These are phyloP conservation scores for Psidium guajava DNA, from an alignment of 345 rosid genomes.

Conservation along the genomic window DNA sequence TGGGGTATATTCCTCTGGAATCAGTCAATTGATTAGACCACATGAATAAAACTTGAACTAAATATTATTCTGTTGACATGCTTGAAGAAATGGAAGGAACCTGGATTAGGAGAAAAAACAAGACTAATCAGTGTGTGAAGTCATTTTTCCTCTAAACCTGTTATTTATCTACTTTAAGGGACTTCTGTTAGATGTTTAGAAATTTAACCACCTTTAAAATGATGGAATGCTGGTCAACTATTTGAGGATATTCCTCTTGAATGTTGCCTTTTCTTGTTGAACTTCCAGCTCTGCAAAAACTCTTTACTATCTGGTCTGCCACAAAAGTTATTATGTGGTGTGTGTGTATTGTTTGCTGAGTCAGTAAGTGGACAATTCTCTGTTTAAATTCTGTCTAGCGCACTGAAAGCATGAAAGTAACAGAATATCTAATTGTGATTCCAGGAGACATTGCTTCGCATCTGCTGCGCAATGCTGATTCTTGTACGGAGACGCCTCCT, in stretches of 20 bases:
- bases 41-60: not conserved
- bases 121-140: not conserved
- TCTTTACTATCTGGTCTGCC: not conserved
- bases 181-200: not conserved
- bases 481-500: constrained; percentile 72
- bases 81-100: not conserved
- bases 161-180: not conserved
- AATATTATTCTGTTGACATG: not conserved
- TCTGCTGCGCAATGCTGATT: constrained; percentile 95
- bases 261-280: not conserved
- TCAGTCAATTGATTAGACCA: not conserved
- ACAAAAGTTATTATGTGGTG: not conserved
- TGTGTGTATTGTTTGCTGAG: not conserved
- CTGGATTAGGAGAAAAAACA: not conserved
- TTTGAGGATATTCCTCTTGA: not conserved
- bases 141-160: not conserved
- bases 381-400: not conserved
- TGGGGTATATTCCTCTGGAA: not conserved
- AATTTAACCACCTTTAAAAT: not conserved
- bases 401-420: not conserved
- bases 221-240: not conserved
- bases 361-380: not conserved
- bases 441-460: constrained; percentile 88
- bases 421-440: not conserved
- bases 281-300: not conserved